Base-by-base conservation (phyloP, 768 basidiomycete species). In the Sutorius australiensis region DNA sequence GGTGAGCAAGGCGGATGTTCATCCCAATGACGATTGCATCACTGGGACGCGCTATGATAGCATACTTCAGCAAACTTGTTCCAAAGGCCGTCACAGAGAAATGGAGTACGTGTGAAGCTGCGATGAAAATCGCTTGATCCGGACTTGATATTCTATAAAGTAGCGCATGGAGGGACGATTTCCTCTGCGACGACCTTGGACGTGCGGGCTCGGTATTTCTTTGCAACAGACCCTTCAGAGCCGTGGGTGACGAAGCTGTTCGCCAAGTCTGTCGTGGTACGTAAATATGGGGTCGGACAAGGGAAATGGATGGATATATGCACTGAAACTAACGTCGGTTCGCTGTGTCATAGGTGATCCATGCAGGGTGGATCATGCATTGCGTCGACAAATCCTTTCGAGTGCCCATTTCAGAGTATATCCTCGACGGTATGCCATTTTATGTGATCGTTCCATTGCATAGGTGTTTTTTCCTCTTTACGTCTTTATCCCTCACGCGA, bases 321-420 rank as follows among this genome's bases (percentile, higher is more conserved):
- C 56, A 50, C 37, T 45, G 19, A 42, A 9, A 14, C 17, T 14
- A 14, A 45, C 16, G 33, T 7, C 24, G 32, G 10, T 40, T 33
- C 6, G 5, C 16, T 21, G 10, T n/a, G 21, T 14, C 12, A 6
- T 19, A 69, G 68, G 68, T 69, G 12, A 58, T 69, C 17, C 69
- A 69, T 40, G 69, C 49, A 11, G 63, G 60, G 4, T 69, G 68
- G 68, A 69, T 69, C 43, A 33, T 45, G 28, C 65, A 69, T 46
- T 69, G 69, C 49, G 46, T 66, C 51, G 56, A 65, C 8, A 48
- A 59, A 32, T 54, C 48, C 0, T 71, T 69, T 40, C 53, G 33
- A 17, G 63, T 66, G 33, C 61, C 67, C 14, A 56, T 71, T n/a
- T 14, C 61, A 48, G 43, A 57, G 33, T 69, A 69, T 40, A 53